A percentile compares a stretch with the other conserved stretches of the same genome.
Conservation (phyloP, 2,329 filamentous ascomycete genomes). For the Colletotrichum sp. region DNA sequence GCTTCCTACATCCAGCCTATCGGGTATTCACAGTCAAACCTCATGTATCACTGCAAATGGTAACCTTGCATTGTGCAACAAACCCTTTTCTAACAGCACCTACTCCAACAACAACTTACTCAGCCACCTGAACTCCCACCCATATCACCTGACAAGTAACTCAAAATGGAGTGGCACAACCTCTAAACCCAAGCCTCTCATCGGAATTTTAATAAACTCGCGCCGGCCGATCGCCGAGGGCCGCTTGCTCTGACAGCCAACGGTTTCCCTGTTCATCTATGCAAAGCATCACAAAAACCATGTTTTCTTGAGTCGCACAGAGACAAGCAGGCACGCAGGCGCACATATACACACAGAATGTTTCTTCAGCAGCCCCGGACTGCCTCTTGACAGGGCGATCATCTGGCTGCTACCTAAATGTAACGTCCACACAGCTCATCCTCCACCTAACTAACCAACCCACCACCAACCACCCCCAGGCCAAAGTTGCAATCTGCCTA, state of each 20-base stretch:
- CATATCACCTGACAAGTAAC: neutral
- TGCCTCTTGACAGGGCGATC: neutral
- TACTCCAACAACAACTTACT: neutral
- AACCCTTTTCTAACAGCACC: neutral
- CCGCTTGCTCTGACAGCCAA: neutral
- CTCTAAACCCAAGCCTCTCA: neutral
- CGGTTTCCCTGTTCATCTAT: neutral
- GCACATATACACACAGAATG: neutral
- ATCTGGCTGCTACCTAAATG: conserved; percentile 2
- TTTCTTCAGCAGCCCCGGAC: neutral
- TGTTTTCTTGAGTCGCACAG: neutral
- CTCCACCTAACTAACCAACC: neutral
- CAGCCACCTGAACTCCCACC: neutral
- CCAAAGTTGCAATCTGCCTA: conserved; percentile 20
- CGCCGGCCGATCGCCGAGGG: neutral
- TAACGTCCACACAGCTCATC: neutral
- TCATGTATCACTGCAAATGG: neutral
- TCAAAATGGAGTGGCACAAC: neutral
- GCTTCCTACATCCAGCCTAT: neutral
- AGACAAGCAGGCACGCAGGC: neutral
- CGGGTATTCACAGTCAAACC: neutral
- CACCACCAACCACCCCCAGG: neutral
- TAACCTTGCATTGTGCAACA: neutral
- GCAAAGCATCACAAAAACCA: neutral
- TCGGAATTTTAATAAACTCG: neutral